These are phyloP conservation scores for Allium fistulosum DNA, from an alignment of 106 monocot species.

Conservation along the genomic window DNA sequence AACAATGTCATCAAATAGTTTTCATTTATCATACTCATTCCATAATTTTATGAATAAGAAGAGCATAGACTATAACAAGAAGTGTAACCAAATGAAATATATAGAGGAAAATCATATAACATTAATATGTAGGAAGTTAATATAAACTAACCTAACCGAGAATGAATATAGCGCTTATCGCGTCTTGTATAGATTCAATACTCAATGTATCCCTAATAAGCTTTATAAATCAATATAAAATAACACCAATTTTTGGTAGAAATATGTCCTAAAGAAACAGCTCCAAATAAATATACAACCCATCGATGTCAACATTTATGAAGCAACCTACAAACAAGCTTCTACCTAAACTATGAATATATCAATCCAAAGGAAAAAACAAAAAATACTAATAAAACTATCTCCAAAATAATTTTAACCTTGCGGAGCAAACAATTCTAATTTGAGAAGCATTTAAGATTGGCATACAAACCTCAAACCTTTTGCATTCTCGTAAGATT, in stretches of 20 bases:
- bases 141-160: background rate
- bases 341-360: no score
- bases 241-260: no score
- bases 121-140: background rate
- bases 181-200: background rate
- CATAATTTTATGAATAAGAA: background rate
- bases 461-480: background rate
- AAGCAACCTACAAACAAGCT: no score
- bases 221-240: background rate
- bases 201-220: slow-evolving; percentile 7
- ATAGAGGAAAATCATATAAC: background rate
- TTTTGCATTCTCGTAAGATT: background rate
- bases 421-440: background rate
- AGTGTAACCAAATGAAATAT: background rate
- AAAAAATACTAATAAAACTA: background rate
- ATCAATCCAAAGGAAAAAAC: background rate
- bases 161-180: background rate
- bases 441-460: background rate
- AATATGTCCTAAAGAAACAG: no score
- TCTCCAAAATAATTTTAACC: background rate
- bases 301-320: background rate
- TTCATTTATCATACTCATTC: background rate
- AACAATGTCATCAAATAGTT: background rate
- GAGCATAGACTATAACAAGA: background rate
- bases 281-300: background rate